Conservation (phyloP, 1,139 yeast species). For the Arxiozyma telluris region DNA sequence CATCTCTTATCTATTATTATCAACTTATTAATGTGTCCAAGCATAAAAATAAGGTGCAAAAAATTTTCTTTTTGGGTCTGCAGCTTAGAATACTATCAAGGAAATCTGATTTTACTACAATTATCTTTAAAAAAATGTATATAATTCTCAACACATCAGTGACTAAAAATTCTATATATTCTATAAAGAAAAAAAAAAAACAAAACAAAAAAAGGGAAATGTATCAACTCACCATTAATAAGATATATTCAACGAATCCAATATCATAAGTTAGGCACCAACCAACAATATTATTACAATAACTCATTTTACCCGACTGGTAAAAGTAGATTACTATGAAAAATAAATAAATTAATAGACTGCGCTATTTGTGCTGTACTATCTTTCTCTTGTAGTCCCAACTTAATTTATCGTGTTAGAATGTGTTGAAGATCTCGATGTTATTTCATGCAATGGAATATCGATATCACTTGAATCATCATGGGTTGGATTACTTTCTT, state of each 20-base stretch:
- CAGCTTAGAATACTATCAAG: not conserved
- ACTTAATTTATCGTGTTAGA: not conserved
- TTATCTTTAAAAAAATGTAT: not conserved
- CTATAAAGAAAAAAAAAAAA: no score
- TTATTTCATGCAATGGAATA: conserved; percentile 1
- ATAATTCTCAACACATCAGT: not conserved
- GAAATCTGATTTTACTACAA: not conserved
- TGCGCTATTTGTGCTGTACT: not conserved
- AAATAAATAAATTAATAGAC: not conserved
- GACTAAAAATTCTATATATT: no score
- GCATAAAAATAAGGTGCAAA: not conserved
- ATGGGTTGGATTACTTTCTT: not conserved
- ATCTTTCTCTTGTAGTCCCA: not conserved
- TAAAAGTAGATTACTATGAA: not conserved
- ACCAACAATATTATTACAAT: no score
- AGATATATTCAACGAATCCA: no score
- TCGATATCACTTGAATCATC: not conserved
- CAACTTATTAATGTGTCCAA: no score
- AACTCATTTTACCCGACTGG: no score
- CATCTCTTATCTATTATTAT: no score
- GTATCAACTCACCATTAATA: no score
- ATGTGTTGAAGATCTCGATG: not conserved
- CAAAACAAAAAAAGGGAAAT: no score
- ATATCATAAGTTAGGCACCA: no score
- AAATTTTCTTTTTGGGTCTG: not conserved